Evolutionary conservation across 495 filamentous ascomycete species (phyloP), one percentile per base, ranked within the genome.

Genomic region (Haplographium delicatum): DNA sequence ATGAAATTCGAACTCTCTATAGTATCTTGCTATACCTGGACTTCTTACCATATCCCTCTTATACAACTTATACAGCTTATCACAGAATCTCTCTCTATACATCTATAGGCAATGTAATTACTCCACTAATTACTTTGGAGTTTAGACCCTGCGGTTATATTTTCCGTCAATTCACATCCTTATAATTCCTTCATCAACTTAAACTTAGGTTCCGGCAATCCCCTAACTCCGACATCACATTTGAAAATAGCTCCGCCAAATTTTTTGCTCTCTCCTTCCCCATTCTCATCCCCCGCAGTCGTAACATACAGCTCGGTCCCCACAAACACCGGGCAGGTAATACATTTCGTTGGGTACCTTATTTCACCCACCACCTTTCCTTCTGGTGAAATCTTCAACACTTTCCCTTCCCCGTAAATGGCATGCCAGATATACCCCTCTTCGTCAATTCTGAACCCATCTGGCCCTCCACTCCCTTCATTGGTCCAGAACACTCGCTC

Each of bases 401-500:
- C 80, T 39, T 76, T 73, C 41, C 75, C 66, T 55, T 83, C 85
- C 37, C 85, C 85, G 57, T 86, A 88, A 25, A 89, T 72, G n/a
- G 85, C 84, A 49, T 79, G 79, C 88, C 88, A 91, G 23, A 91
- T 70, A 55, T 81, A 81, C 1, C 84, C 88, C 10, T 86, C 78
- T 10, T 63, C 72, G 58, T 93, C 88, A 44, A 89, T 78, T 20
- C 82, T 75, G 61, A 84, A 86, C 1, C 87, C 86, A 63, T 91
- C 87, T 5, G 84, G 83, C 48, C 83, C 84, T 22, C 79, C 80
- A 22, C 62, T 68, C 1, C 78, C 82, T 34, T 77, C 72, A 40
- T 81, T 72, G 42, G 73, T 63, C 68, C 82, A 89, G 62, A 86
- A 86, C 19, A 83, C 71, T 48, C 85, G 76, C 41, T 81, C 73